A percentile compares a stretch with the other conserved stretches of the same genome.
phyloP scores from a whole-genome alignment of 495 filamentous ascomycete species.

The Trichoderma orchidacearum region DNA sequence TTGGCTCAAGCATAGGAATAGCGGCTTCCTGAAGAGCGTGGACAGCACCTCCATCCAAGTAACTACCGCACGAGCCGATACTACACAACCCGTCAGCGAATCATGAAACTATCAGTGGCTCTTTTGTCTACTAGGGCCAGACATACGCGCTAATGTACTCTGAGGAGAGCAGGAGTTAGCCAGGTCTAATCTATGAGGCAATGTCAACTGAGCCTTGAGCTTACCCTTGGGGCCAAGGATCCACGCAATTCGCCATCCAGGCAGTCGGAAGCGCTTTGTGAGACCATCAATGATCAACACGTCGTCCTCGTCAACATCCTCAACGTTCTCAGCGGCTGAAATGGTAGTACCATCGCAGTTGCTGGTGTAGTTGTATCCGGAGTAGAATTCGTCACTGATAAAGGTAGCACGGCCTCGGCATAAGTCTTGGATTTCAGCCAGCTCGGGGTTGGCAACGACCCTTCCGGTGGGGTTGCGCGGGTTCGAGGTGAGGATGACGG shows the following conservation, averaged over 20 bases:
- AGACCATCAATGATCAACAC: constrained; percentile 92
- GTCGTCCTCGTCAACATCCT: constrained; percentile 51
- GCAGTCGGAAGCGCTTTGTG: constrained; percentile 92
- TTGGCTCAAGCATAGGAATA: constrained; percentile 78
- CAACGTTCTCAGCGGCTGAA: constrained; percentile 72
- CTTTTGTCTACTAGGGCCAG: neutral
- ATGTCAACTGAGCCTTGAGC: neutral
- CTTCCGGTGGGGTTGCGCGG: constrained; percentile 91
- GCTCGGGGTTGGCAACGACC: constrained; percentile 64
- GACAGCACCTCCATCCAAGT: constrained; percentile 92
- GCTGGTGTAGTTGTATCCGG: constrained; percentile 86
- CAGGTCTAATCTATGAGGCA: neutral
- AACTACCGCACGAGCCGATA: constrained; percentile 82
- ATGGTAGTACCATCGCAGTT: constrained; percentile 82
- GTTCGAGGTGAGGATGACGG: constrained; percentile 90
- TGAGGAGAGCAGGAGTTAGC: neutral
- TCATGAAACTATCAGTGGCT: neutral
- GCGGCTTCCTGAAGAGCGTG: constrained; percentile 93
- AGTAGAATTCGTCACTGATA: constrained; percentile 95
- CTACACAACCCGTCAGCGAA: constrained; percentile 8
- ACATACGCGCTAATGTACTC: constrained; percentile 78
- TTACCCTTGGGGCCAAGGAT: constrained; percentile 69
- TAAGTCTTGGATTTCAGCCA: constrained; percentile 81
- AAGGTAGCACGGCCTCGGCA: constrained; percentile 81
- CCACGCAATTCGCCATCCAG: constrained; percentile 95